Conservation (phyloP, 2,329 filamentous ascomycete genomes). For the Paraphoma chrysanthemicola region DNA sequence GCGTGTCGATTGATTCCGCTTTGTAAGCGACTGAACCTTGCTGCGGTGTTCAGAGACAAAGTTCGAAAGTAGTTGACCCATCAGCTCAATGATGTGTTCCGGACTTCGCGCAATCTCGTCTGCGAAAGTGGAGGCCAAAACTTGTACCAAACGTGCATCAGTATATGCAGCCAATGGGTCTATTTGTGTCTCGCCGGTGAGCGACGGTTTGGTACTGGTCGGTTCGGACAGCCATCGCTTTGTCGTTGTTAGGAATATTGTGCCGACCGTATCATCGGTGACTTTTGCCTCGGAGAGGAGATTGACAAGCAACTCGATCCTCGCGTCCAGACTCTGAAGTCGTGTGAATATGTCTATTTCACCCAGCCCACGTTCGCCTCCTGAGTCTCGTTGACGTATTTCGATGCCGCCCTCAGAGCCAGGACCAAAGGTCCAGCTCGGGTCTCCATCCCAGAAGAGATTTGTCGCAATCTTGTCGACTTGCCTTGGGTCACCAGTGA, state of each 20-base stretch:
- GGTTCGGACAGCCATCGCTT: slow-evolving; percentile 60
- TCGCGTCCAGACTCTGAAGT: slow-evolving; percentile 36
- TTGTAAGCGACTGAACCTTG: slow-evolving; percentile 47
- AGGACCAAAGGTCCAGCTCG: slow-evolving; percentile 62
- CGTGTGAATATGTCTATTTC: slow-evolving; percentile 72
- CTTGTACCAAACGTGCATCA: slow-evolving; percentile 69
- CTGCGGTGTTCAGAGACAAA: slow-evolving; percentile 52
- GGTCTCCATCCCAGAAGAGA: slow-evolving; percentile 62
- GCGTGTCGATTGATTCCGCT: slow-evolving; percentile 29
- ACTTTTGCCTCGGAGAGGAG: slow-evolving; percentile 58
- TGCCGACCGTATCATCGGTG: slow-evolving; percentile 62
- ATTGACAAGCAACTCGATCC: slow-evolving; percentile 30
- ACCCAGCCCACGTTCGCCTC: slow-evolving; percentile 69
- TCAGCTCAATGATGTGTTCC: slow-evolving; percentile 69
- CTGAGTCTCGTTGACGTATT: slow-evolving; percentile 68
- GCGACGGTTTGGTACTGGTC: slow-evolving; percentile 11
- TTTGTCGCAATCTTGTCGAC: slow-evolving; percentile 60
- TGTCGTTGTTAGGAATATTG: slow-evolving; percentile 67
- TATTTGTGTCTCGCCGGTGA: slow-evolving; percentile 39
- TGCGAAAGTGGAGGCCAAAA: slow-evolving; percentile 68
- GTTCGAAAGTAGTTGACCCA: slow-evolving; percentile 64
- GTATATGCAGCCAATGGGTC: slow-evolving; percentile 60
- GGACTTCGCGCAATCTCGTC: slow-evolving; percentile 70
- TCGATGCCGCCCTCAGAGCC: slow-evolving; percentile 59
- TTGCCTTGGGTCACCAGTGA: slow-evolving; percentile 61